Percentiles rank a stretch among this genome's conserved stretches.
Evolutionary conservation across 2,329 filamentous ascomycete species (phyloP).

Genomic region (Ceratocystis smalleyi): DNA sequence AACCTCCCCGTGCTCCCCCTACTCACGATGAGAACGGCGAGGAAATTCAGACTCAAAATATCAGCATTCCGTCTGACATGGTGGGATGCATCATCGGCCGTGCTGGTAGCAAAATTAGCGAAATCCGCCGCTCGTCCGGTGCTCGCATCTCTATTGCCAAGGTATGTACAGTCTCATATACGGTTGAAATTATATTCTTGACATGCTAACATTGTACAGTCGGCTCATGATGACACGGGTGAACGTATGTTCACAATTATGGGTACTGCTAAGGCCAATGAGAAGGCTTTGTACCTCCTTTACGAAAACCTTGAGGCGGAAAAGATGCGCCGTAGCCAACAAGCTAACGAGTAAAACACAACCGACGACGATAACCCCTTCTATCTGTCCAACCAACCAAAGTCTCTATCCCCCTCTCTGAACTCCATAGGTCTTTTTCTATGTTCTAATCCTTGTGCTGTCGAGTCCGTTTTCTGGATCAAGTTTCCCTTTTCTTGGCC

Average conservation of each 20-base stretch:
- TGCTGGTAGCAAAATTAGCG: conserved; percentile 90
- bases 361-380: conserved; percentile 3
- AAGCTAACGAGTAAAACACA: conserved; percentile 33
- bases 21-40: conserved; percentile 92
- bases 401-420: conserved; percentile 4
- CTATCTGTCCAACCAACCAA: conserved; percentile 10
- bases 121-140: conserved; percentile 92
- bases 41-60: conserved; percentile 97
- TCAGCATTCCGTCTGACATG: conserved; percentile 98
- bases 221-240: conserved; percentile 89
- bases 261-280: conserved; percentile 83
- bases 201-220: conserved; percentile 27
- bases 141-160: conserved; percentile 97
- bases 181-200: background rate
- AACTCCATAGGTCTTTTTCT: background rate
- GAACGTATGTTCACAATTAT: conserved; percentile 99
- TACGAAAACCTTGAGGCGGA: conserved; percentile 98
- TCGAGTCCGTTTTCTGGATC: conserved; percentile 3
- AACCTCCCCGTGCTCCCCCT: conserved; percentile 68
- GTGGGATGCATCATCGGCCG: conserved; percentile 98
- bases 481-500: conserved; percentile 3
- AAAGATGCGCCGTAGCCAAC: conserved; percentile 92
- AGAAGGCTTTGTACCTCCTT: conserved; percentile 85
- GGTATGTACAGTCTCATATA: conserved; percentile 27
- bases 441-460: background rate